Percentiles rank a stretch among this genome's conserved stretches.
These are phyloP conservation scores for Botryosphaeria dothidea DNA, from an alignment of 2,329 filamentous ascomycete species.

Conservation along the genomic window DNA sequence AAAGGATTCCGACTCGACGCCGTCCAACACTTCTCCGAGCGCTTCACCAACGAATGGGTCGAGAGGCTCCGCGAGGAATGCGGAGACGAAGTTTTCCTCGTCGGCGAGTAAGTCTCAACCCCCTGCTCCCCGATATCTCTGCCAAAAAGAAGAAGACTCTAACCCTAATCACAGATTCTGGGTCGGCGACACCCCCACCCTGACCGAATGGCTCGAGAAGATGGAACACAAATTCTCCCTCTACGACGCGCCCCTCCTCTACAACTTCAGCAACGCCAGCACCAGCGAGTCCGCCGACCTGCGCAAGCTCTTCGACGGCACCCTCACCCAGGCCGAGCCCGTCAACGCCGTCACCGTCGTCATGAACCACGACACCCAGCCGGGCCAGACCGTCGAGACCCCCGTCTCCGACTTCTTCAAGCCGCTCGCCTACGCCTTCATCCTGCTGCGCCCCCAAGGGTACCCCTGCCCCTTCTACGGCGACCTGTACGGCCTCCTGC, in stretches of 20 bases:
- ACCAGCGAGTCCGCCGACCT: slow-evolving; percentile 49
- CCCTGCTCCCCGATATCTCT: background rate
- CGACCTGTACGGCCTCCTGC: slow-evolving; percentile 64
- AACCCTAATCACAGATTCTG: slow-evolving; percentile 50
- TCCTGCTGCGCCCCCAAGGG: slow-evolving; percentile 64
- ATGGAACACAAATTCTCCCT: slow-evolving; percentile 61
- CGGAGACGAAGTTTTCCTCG: slow-evolving; percentile 61
- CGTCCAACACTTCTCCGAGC: slow-evolving; percentile 69
- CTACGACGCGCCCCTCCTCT: slow-evolving; percentile 69
- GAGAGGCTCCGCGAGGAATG: slow-evolving; percentile 51
- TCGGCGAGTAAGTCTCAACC: slow-evolving; percentile 54
- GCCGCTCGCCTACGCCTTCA: slow-evolving; percentile 69
- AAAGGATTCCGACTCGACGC: slow-evolving; percentile 71
- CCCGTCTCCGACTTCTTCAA: slow-evolving; percentile 69
- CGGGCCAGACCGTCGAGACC: slow-evolving; percentile 63
- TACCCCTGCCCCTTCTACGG: slow-evolving; percentile 71
- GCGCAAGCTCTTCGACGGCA: slow-evolving; percentile 62
- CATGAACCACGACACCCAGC: slow-evolving; percentile 71
- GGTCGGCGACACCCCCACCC: slow-evolving; percentile 58
- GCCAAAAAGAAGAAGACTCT: background rate
- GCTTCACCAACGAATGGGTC: slow-evolving; percentile 68
- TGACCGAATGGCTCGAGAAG: slow-evolving; percentile 58
- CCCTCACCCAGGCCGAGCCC: slow-evolving; percentile 57
- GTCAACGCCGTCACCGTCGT: slow-evolving; percentile 64
- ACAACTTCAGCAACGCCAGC: slow-evolving; percentile 54